Percentiles rank a stretch among this genome's conserved stretches.
Evolutionary conservation across 768 basidiomycete genomes (phyloP).

Genomic region (Boletus rubropictus): DNA sequence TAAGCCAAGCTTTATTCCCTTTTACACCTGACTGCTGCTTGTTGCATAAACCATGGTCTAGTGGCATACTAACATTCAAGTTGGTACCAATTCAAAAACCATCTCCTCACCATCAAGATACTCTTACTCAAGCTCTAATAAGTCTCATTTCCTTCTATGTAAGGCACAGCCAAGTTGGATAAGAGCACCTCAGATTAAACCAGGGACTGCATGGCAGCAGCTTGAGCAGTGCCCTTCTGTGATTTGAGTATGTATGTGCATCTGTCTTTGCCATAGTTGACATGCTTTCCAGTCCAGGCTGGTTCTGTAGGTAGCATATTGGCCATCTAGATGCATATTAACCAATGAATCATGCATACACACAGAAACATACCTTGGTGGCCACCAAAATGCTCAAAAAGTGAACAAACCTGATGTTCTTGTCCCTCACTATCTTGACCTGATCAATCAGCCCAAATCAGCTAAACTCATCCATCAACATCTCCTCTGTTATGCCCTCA

Average conservation of each 20-base stretch:
- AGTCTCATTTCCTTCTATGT: too few relatives aligned
- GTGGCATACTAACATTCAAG: too few relatives aligned
- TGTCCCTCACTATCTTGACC: slow-evolving; percentile 98
- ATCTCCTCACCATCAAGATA: too few relatives aligned
- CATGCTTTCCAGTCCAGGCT: slow-evolving; percentile 90
- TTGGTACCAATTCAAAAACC: too few relatives aligned
- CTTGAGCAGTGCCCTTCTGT: slow-evolving; percentile 82
- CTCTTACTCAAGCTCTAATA: too few relatives aligned
- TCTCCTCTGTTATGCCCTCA: slow-evolving; percentile 85
- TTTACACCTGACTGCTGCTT: too few relatives aligned
- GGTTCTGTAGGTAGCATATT: slow-evolving; percentile 88
- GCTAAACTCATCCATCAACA: slow-evolving; percentile 84
- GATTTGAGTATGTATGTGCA: slow-evolving; percentile 97
- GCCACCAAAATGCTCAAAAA: slow-evolving; percentile 93
- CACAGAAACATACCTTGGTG: slow-evolving; percentile 75
- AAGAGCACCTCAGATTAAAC: slow-evolving; percentile 46
- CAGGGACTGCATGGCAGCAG: slow-evolving; percentile 72
- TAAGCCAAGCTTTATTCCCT: too few relatives aligned
- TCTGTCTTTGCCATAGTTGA: slow-evolving; percentile 98
- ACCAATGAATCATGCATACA: not conserved
- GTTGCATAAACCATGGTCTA: too few relatives aligned
- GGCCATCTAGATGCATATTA: slow-evolving; percentile 62
- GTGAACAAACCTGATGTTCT: slow-evolving; percentile 99
- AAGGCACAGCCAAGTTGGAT: too few relatives aligned
- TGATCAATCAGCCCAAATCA: slow-evolving; percentile 96